Evolutionary conservation across 2,329 filamentous ascomycete genomes (phyloP).

Genomic region (Lomentospora prolificans): DNA sequence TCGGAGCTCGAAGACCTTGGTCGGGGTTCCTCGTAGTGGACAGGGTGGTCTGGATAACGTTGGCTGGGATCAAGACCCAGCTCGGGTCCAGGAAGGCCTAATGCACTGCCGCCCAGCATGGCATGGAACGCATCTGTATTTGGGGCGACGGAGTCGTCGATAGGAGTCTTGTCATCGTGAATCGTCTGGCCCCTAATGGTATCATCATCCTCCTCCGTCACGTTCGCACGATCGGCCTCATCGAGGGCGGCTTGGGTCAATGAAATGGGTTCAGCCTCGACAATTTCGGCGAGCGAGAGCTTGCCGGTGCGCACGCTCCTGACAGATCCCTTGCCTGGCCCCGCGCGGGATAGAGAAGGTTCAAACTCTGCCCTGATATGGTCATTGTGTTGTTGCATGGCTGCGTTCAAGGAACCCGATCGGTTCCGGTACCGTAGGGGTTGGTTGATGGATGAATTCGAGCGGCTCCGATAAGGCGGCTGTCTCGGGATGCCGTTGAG

Average conservation of each 20-base stretch:
- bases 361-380: constrained; percentile 13
- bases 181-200: constrained; percentile 22
- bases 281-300: constrained; percentile 44
- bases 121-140: constrained; percentile 23
- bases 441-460: neutral
- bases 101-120: constrained; percentile 18
- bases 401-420: constrained; percentile 18
- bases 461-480: neutral
- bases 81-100: neutral
- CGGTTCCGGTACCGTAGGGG: constrained; percentile 1
- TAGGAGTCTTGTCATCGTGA: neutral
- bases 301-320: constrained; percentile 40
- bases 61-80: neutral
- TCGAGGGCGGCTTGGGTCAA: constrained; percentile 43
- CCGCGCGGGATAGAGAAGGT: constrained; percentile 37
- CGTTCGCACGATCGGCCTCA: constrained; percentile 36
- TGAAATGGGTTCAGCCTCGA: constrained; percentile 43
- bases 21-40: constrained; percentile 14
- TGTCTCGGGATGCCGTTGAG: constrained; percentile 33
- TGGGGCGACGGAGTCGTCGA: constrained; percentile 14
- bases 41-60: neutral
- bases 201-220: constrained; percentile 27
- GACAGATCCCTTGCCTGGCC: constrained; percentile 44
- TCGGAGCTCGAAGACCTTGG: constrained; percentile 40
- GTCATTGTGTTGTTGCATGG: neutral